Evolutionary conservation across 1,284 basidiomycete genomes (phyloP).

Genomic region (Sporisorium graminicola): DNA sequence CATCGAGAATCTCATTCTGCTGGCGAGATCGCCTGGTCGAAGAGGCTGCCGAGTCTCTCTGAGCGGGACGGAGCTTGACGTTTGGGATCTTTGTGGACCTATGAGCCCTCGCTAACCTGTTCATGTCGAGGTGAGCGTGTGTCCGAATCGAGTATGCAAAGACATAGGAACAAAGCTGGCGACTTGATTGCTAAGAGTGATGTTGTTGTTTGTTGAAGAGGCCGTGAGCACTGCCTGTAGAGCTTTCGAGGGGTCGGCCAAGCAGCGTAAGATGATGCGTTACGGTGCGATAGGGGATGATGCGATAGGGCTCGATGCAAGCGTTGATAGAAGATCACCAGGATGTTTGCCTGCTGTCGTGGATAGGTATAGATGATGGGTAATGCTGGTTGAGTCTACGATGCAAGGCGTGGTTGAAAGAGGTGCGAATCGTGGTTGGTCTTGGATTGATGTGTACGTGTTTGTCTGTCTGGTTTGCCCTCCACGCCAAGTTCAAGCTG

Average conservation of each 20-base stretch:
- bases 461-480: neutral
- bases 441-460: neutral
- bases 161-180: constrained; percentile 5
- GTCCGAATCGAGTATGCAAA: neutral
- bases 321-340: neutral
- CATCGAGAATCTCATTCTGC: constrained; percentile 34
- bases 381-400: neutral
- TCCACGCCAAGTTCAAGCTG: neutral
- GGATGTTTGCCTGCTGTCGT: neutral
- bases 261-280: neutral
- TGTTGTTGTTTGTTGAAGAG: neutral
- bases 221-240: neutral
- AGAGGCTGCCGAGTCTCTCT: constrained; percentile 3
- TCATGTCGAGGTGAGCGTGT: constrained; percentile 37
- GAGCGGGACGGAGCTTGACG: constrained; percentile 63
- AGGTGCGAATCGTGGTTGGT: neutral
- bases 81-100: constrained; percentile 68
- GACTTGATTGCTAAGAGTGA: neutral
- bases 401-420: neutral
- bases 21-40: constrained; percentile 18
- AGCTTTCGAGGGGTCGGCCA: too few species aligned
- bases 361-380: neutral
- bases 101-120: constrained; percentile 56
- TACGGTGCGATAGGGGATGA: neutral
- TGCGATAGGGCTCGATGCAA: neutral